Evolutionary conservation across 2,329 filamentous ascomycete species (phyloP), one percentile per base, ranked within the genome.

Genomic region (Botrytis sinoallii): DNA sequence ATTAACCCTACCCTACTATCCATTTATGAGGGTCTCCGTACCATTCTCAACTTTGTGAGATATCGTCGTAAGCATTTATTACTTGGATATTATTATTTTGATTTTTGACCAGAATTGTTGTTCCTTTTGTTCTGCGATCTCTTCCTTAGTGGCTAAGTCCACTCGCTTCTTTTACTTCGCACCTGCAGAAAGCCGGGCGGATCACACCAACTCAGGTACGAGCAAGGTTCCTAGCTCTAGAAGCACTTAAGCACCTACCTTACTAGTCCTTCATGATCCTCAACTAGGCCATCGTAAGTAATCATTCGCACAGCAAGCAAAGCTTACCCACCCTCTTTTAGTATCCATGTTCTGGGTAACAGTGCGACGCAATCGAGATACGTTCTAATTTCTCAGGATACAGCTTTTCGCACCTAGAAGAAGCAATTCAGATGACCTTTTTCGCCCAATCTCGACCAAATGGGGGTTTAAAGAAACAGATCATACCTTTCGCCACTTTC

Each of bases 141-240:
- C 67, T 46, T 60, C 63, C 40, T 69, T 38, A 42, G 55, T 44
- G 38, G 65, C 48, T 73, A 63, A 55, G 42, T 64, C n/a, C 64
- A 42, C 61, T 65, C 60, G 60, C 44, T 71, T 65, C 32, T 68
- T 44, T 63, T 20, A 40, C 29, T 44, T 72, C 63, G 22, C 66
- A 55, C 44, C 75, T 77, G 73, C 72, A 77, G 75, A 63, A 71
- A 63, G 65, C 70, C 71, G 75, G 42, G 68, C 55, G 60, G 71
- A 73, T 76, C 57, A 70, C 73, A 75, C 75, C 73, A 72, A 75
- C 67, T 77, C 76, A 77, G 76, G 76, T 77, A 77, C 76, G 73
- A 66, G 67, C 76, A 74, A 72, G 76, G 75, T 76, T 77, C 42
- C 38, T 32, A 57, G n/a, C 63, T 71, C 61, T 63, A 40, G 60